Evolutionary conservation across 495 filamentous ascomycete genomes (phyloP).

Genomic region (Trichoderma reesei): DNA sequence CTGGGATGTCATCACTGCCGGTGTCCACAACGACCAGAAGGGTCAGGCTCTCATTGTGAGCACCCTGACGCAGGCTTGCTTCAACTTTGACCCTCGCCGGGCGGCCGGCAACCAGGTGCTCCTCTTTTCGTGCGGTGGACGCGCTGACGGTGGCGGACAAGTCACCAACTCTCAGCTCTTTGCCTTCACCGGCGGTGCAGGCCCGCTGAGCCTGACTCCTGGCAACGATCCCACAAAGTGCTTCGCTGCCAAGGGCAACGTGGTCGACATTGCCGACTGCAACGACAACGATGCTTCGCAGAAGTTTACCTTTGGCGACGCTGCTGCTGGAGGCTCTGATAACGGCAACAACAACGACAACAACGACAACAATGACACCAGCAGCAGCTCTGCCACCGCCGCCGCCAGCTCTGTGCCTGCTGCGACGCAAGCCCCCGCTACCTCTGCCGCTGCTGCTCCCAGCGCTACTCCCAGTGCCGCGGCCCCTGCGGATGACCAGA

Average conservation of each 20-base stretch:
- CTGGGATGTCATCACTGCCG: constrained; percentile 46
- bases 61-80: constrained; percentile 45
- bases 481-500: neutral
- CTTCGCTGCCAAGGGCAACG: constrained; percentile 34
- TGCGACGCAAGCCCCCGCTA: neutral
- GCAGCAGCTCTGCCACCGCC: constrained; percentile 10
- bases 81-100: constrained; percentile 45
- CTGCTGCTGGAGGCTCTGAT: constrained; percentile 13
- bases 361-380: constrained; percentile 6
- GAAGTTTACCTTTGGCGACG: constrained; percentile 35
- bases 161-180: constrained; percentile 44
- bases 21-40: constrained; percentile 37
- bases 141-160: constrained; percentile 42
- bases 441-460: constrained; percentile 23
- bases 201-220: constrained; percentile 33
- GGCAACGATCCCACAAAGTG: constrained; percentile 34
- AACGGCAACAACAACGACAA: constrained; percentile 10
- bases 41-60: constrained; percentile 41
- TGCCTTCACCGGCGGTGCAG: constrained; percentile 31
- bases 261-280: constrained; percentile 36
- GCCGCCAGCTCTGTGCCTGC: neutral
- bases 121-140: constrained; percentile 46
- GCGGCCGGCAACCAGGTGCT: constrained; percentile 36
- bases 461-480: constrained; percentile 8
- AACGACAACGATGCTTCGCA: constrained; percentile 31